phyloP scores from a whole-genome alignment of 305 asterid genomes.

The Fraxinus albicans region DNA sequence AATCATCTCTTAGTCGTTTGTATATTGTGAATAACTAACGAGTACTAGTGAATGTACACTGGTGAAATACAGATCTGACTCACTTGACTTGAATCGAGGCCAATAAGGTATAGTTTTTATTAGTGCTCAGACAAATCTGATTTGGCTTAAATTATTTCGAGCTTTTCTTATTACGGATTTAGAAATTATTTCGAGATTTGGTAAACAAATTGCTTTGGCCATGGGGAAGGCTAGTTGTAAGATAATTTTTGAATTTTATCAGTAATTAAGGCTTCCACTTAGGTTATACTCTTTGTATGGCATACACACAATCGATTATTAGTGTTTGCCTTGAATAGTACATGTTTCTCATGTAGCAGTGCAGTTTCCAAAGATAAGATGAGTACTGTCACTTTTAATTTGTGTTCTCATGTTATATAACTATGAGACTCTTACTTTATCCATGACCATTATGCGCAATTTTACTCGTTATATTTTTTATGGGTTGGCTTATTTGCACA shows the following conservation, averaged over 20 bases:
- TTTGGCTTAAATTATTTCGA: no score
- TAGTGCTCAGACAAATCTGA: no score
- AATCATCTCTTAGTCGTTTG: background rate
- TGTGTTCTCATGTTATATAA: background rate
- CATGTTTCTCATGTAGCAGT: background rate
- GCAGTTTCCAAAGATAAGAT: background rate
- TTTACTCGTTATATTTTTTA: no score
- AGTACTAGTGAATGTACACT: background rate
- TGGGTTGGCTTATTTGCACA: no score
- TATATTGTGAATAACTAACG: background rate
- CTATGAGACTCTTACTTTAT: no score
- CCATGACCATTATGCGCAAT: no score
- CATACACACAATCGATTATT: background rate
- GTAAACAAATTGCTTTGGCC: conserved; percentile 83
- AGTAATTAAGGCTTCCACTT: background rate
- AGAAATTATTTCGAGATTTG: conserved; percentile 24
- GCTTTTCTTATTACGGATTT: no score
- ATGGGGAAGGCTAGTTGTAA: conserved; percentile 92
- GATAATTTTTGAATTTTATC: conserved; percentile 36
- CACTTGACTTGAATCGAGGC: background rate
- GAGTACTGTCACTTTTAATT: background rate
- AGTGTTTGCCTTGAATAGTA: background rate
- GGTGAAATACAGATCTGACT: no score
- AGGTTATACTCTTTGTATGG: background rate
- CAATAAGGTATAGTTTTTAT: no score